Base-by-base conservation (phyloP, 1,284 basidiomycete species). In the Earliella scabrosa region DNA sequence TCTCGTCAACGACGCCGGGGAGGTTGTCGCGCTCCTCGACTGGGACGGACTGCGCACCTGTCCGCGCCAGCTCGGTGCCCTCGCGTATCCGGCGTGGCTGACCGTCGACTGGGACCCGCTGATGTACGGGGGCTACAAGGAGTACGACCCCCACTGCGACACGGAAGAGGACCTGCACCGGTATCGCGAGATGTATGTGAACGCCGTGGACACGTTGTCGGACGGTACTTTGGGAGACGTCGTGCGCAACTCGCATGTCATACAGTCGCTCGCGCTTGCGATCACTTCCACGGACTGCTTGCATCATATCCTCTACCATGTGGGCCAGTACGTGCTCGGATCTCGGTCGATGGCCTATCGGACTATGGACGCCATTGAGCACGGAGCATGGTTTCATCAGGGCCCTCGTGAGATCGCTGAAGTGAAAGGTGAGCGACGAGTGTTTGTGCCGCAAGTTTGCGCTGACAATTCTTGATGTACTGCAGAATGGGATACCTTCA, bases 1-100 rank as follows among this genome's bases (percentile, higher is more conserved):
- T 26, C 39, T 58, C 48, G n/a, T 58, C 24, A 43, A 50, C 32
- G 47, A 46, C 18, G 16, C 56, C 10, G 56, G 56, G 21, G 21
- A 38, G 1, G 47, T 58, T 14, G 24, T 26, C 18, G 56, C 29
- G 20, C 11, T 58, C 45, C 35, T 58, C 45, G 56, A 54, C 44
- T 58, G 56, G 56, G 56, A 54, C 45, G 51, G 56, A 13, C 29
- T 54, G 4, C 4, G 29, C 7, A 32, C 32, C 29, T 4, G 6
- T n/a, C 56, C 56, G 2, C 44, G 43, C 1, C 43, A 54, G 32
- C 43, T 54, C 26, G 47, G 44, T 16, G 56, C 56, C 2, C 43
- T 58, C 16, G 4, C 31, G 14, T 50, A 47, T 24, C 56, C 56
- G 20, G 14, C 16, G n/a, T 51, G 49, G 39, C 38, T 43, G 27